Conservation (phyloP, 768 basidiomycete species). For the Xerocomellus chrysenteron region DNA sequence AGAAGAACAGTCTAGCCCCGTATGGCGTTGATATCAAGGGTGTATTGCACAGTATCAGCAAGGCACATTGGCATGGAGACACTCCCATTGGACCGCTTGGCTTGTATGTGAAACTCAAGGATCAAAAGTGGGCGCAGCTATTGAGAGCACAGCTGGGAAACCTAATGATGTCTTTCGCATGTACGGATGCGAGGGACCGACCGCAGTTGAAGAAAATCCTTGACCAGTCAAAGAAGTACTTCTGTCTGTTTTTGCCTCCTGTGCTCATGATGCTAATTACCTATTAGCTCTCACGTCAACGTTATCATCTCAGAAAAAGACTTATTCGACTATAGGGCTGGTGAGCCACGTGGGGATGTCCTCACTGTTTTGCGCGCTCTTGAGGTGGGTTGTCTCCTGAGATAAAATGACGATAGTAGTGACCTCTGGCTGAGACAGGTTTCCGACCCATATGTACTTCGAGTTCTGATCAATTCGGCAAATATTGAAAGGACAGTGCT, state of each 20-base stretch:
- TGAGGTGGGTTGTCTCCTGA: constrained; percentile 47
- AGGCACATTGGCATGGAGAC: constrained; percentile 60
- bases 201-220: constrained; percentile 54
- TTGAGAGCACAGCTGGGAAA: constrained; percentile 60
- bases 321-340: constrained; percentile 74
- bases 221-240: constrained; percentile 63
- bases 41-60: constrained; percentile 53
- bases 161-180: constrained; percentile 66
- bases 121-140: constrained; percentile 64
- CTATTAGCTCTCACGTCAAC: constrained; percentile 41
- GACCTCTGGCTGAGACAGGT: constrained; percentile 47
- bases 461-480: constrained; percentile 74
- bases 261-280: constrained; percentile 10
- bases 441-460: constrained; percentile 67
- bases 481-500: constrained; percentile 74
- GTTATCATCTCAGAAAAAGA: constrained; percentile 72
- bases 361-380: constrained; percentile 81
- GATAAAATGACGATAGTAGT: background rate
- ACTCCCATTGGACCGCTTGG: constrained; percentile 81
- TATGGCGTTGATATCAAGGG: constrained; percentile 63
- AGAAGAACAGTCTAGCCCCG: constrained; percentile 56
- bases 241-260: constrained; percentile 17
- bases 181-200: constrained; percentile 70
- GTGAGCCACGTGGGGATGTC: constrained; percentile 63
- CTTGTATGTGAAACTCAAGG: constrained; percentile 68